Evolutionary conservation across 371 early-diverging fungal species (phyloP).

Genomic region (Lichtheimia ramosa): DNA sequence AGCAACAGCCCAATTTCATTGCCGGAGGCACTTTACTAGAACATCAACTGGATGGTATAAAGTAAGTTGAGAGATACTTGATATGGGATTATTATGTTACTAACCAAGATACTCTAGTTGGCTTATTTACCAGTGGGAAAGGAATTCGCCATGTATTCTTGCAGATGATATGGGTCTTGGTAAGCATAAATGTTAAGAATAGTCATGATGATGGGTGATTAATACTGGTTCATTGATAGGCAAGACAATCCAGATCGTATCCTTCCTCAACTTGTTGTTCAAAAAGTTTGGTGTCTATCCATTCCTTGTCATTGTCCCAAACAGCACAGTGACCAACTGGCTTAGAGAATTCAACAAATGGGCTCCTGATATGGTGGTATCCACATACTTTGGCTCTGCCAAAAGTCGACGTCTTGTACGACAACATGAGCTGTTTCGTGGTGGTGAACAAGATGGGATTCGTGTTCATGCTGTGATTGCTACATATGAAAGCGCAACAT

Average conservation of each 20-base stretch:
- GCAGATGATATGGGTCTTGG: constrained; percentile 96
- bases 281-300: constrained; percentile 63
- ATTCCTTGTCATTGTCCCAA: constrained; percentile 85
- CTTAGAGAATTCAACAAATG: constrained; percentile 77
- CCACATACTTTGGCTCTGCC: constrained; percentile 52
- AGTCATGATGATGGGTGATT: constrained; percentile 76
- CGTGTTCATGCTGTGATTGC: constrained; percentile 81
- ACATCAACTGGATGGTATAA: constrained; percentile 87
- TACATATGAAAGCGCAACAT: constrained; percentile 72
- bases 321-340: constrained; percentile 83
- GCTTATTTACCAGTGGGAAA: constrained; percentile 73
- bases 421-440: constrained; percentile 63
- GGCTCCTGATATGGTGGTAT: constrained; percentile 70
- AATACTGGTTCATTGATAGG: constrained; percentile 28
- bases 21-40: constrained; percentile 67
- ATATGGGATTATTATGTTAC: not conserved
- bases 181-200: constrained; percentile 26
- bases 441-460: constrained; percentile 28
- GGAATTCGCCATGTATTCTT: constrained; percentile 67
- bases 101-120: constrained; percentile 46
- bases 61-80: constrained; percentile 43
- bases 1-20: constrained; percentile 66
- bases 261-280: constrained; percentile 65
- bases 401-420: constrained; percentile 54
- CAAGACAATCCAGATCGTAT: constrained; percentile 89